Evolutionary conservation across 306 rosid genomes (phyloP), one percentile per base, ranked within the genome.

Genomic region (Quercus glauca): DNA sequence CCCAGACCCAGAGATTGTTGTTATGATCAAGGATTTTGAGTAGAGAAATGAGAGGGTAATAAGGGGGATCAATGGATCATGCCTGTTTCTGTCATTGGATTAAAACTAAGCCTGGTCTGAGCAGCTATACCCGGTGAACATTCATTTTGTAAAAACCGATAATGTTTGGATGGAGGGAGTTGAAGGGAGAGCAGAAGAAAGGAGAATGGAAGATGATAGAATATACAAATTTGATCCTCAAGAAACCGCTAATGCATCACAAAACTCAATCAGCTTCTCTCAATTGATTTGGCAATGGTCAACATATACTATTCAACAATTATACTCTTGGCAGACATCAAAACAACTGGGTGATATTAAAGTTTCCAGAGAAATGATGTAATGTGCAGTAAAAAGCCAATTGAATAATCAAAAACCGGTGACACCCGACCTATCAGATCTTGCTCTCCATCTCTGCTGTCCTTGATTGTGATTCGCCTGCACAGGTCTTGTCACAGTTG

Each of bases 391-490:
- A 11, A 61, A 26, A 61, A 25, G n/a, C 41, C 15, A 18, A 13
- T 61, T 28, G 20, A 4, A 25, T 26, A 61, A 61, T 4, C 37
- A 14, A 13, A 61, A 61, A 61, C 35, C 1, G 41, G 29, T 28
- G 69, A 21, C 57, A 63, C 60, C 71, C 72, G 21, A 43, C 55
- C 37, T 23, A 49, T 63, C 71, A 19, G 85, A 74, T 87, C 76
- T 83, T 33, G 76, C 91, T 75, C 86, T 92, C 97, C 97, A 86
- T 4, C 49, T 33, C 65, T 84, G 88, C 80, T 76, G 94, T 37
- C 74, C 69, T 81, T 82, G 89, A 65, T 43, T 57, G 18, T 25
- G 51, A 64, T 25, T 52, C n/a, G 55, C 68, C 86, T 26, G 86
- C 23, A 26, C 29, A 55, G 79, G 82, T 61, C 63, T 69, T 23